Conservation (phyloP, 768 basidiomycete genomes). For the Lactarius sp. region DNA sequence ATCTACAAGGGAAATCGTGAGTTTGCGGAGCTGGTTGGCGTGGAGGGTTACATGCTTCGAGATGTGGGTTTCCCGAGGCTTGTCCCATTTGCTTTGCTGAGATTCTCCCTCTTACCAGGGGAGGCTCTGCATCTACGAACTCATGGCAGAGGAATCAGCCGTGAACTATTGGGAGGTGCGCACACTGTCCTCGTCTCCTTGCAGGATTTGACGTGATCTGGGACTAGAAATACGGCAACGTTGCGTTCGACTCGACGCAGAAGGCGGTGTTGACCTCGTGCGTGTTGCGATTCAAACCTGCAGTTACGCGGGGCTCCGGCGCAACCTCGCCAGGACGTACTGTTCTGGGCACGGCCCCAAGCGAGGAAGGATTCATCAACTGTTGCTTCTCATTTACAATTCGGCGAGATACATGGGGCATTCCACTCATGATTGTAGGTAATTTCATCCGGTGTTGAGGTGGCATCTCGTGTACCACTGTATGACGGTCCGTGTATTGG, state of each 20-base stretch:
- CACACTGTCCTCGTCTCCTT: background rate
- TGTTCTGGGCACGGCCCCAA: constrained; percentile 31
- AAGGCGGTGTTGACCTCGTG: constrained; percentile 93
- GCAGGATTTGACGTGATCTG: background rate
- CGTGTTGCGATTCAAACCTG: constrained; percentile 75
- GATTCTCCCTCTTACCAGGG: constrained; percentile 44
- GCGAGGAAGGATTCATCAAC: constrained; percentile 73
- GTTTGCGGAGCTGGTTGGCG: constrained; percentile 85
- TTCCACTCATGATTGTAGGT: constrained; percentile 87
- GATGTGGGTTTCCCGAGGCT: constrained; percentile 48
- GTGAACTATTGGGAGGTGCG: constrained; percentile 96
- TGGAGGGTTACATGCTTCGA: constrained; percentile 84
- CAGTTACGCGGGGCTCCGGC: constrained; percentile 40
- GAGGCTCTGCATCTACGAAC: constrained; percentile 91
- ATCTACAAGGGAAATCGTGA: constrained; percentile 98
- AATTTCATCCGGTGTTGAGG: constrained; percentile 65
- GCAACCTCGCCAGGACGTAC: constrained; percentile 31
- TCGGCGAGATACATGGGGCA: constrained; percentile 76
- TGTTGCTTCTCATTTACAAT: constrained; percentile 93
- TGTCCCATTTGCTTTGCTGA: background rate
- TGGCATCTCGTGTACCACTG: background rate
- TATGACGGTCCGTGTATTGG: background rate
- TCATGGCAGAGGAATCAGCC: constrained; percentile 96
- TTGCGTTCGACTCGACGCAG: constrained; percentile 87
- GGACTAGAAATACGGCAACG: constrained; percentile 84